Percentiles rank a stretch among this genome's conserved stretches.
Conservation (phyloP, 768 basidiomycete species). For the Boletus patriciae region DNA sequence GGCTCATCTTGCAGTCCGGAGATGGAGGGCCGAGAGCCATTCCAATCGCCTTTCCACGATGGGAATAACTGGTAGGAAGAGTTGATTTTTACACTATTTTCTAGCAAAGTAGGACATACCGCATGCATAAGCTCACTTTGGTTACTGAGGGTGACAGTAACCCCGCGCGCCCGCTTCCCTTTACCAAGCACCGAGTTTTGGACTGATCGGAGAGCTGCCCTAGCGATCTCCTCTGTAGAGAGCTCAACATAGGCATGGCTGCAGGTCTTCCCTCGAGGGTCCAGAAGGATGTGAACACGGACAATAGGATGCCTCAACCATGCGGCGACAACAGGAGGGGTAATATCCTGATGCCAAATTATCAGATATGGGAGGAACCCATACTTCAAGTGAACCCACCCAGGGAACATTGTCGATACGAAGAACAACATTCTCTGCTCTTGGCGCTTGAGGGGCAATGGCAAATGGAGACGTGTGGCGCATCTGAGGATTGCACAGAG, state of each 20-base stretch:
- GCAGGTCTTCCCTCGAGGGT: slow-evolving; percentile 78
- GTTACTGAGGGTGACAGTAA: slow-evolving; percentile 77
- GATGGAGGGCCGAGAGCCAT: slow-evolving; percentile 65
- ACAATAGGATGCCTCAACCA: slow-evolving; percentile 69
- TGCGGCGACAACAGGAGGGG: slow-evolving; percentile 63
- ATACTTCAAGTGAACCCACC: slow-evolving; percentile 47
- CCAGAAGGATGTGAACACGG: slow-evolving; percentile 76
- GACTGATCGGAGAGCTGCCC: slow-evolving; percentile 61
- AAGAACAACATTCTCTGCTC: slow-evolving; percentile 56
- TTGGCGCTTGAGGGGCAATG: slow-evolving; percentile 11
- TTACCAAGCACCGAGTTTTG: slow-evolving; percentile 62
- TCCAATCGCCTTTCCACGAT: slow-evolving; percentile 74
- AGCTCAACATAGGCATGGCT: slow-evolving; percentile 86
- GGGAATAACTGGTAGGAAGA: slow-evolving; percentile 63
- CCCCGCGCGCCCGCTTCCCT: slow-evolving; percentile 77
- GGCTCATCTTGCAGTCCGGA: slow-evolving; percentile 58
- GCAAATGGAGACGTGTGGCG: slow-evolving; percentile 15
- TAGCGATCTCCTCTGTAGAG: slow-evolving; percentile 56
- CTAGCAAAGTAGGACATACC: slow-evolving; percentile 37
- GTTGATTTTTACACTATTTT: neutral
- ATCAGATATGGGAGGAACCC: slow-evolving; percentile 1
- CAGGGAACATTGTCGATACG: slow-evolving; percentile 89
- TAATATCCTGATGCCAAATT: slow-evolving; percentile 63
- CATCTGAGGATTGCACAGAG: slow-evolving; percentile 27
- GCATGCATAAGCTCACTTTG: slow-evolving; percentile 83